Conservation (phyloP, 176 grass and related monocot genomes). For the Luzula sylvatica region DNA sequence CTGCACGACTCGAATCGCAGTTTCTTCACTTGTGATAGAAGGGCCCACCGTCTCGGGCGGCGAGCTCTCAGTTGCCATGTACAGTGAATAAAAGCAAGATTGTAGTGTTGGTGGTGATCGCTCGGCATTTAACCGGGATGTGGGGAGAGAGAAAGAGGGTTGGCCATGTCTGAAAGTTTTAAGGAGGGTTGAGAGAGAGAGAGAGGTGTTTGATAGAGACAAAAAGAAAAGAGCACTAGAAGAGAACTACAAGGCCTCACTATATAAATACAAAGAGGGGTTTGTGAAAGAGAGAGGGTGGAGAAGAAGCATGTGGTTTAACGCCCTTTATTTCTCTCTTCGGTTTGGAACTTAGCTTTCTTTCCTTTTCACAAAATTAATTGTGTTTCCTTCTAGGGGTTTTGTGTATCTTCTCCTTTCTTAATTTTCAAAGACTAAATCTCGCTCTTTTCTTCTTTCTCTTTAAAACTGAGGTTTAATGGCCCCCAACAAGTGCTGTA, state of each 20-base stretch:
- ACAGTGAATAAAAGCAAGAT: not conserved
- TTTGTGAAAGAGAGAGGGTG: slow-evolving; percentile 2
- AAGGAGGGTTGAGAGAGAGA: slow-evolving; percentile 8
- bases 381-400: slow-evolving; percentile 15
- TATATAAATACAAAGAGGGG: not conserved
- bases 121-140: slow-evolving; percentile 14
- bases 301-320: not conserved
- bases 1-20: slow-evolving; percentile 35
- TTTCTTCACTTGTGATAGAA: slow-evolving; percentile 41
- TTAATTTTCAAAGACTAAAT: slow-evolving; percentile 8
- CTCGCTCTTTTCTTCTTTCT: not conserved
- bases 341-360: slow-evolving; percentile 7
- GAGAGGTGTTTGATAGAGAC: slow-evolving; percentile 28
- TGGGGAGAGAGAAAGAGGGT: not conserved
- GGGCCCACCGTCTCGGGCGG: not conserved
- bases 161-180: slow-evolving; percentile 4
- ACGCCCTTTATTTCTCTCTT: slow-evolving; percentile 2
- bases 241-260: not conserved
- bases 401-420: slow-evolving; percentile 7
- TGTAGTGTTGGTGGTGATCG: not conserved
- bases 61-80: slow-evolving; percentile 21
- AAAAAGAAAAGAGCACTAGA: slow-evolving; percentile 25
- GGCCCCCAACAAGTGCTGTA: slow-evolving; percentile 2
- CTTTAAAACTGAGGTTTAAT: slow-evolving; percentile 23
- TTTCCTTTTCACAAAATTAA: slow-evolving; percentile 25